Base-by-base conservation (phyloP, 2,329 filamentous ascomycete species). In the Ophiostoma pallidulum region DNA sequence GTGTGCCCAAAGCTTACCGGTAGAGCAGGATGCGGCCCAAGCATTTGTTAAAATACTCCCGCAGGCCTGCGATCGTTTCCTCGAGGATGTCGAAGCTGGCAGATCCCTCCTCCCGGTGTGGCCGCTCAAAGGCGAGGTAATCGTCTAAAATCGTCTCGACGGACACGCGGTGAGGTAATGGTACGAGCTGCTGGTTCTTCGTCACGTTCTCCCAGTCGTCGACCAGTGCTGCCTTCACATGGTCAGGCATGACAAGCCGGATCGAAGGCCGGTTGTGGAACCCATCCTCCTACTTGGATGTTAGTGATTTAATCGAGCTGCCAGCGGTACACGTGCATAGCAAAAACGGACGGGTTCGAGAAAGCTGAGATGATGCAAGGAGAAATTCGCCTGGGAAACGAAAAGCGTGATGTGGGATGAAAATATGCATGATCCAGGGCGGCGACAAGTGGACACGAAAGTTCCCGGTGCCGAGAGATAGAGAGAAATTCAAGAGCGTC, bases 201-300 rank as follows among this genome's bases (percentile, higher is more conserved):
- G 92, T 98, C 52, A 98, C 82, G 58, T 96, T 94, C 65, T 98
- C 92, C 92, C 92, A 98, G 64, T 98, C 92, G 62, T 98, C 92
- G 19, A 98, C 92, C 3, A 98, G 78, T 53, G 94, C 76, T 14
- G 86, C 87, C 69, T 97, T 96, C 55, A 98, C 74, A 55, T 85
- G 80, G 61, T 97, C 92, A 0, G 92, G 89, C 54, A 97, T 81
- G 42, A 82, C 75, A 36, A 98, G 77, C 58, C 88, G 86, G 59
- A 98, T 84, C 16, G 88, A 87, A 18, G 91, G 90, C 49, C 89
- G 82, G 53, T 77, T 75, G 60, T 89, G 80, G 62, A 95, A 98
- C 4, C 76, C 72, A 52, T 97, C 92, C 70, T 97, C 92, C 90
- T 97, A 65, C 13, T 10, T 7, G n/a, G 32, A 31, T 10, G 51